Evolutionary conservation across 2,329 filamentous ascomycete species (phyloP), one percentile per base, ranked within the genome.

Genomic region (Phyllosticta citrichinensis): DNA sequence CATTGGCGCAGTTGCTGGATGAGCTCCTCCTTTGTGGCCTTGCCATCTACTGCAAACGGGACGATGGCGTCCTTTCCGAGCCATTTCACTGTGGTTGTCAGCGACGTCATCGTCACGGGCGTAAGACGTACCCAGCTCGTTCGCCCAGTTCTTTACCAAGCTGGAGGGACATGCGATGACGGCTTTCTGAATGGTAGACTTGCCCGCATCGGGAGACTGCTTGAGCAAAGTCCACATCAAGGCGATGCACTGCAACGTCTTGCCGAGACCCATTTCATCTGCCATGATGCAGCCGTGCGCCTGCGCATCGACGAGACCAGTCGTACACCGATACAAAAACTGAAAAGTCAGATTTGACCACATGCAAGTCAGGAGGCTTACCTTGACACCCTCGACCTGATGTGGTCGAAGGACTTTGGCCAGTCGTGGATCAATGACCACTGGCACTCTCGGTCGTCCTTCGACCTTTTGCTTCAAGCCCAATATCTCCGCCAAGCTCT

Each of bases 241-340:
- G 0, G 94, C 84, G 69, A 99, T 99, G 74, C 94, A 99, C 78
- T 99, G 94, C 52, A 99, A 76, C 68, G 94, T 99, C 77, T 99
- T 99, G 61, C 94, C 94, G 30, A 99, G 78, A 67, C 94, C 94
- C 94, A 99, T 99, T 72, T 97, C 94, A 72, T 99, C 94, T 58
- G 94, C 94, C 94, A 99, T 99, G 72, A 99, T 99, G 75, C 94
- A 99, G 2, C 94, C 94, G 73, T 97, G 89, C 56, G 94, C 94
- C 68, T 93, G 93, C 47, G 88, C 83, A 68, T 97, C 94, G 61
- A 97, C 89, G 81, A 97, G 82, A n/a, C 94, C 94, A 1, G 93
- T 97, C 5, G 94, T 91, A 69, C 91, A 96, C 66, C 85, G 84
- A 75, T 97, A 99, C 80, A 99, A 86, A 74, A 99, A 99, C 77